Base-by-base conservation (phyloP, 208 protist genomes). In the Herpetomonas samuelpessoai region DNA sequence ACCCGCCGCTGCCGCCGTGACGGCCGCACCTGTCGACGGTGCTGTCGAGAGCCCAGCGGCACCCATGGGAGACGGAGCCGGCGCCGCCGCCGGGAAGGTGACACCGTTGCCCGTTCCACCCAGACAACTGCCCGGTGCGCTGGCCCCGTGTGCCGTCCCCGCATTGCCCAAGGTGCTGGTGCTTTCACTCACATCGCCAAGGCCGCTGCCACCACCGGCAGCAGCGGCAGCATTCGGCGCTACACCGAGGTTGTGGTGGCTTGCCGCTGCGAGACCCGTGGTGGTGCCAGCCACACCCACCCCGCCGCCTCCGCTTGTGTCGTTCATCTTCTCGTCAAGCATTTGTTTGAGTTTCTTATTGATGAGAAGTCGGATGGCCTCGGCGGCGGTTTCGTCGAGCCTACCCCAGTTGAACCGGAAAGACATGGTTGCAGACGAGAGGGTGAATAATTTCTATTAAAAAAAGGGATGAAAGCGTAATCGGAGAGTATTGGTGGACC, bases 381-480 rank as follows among this genome's bases (percentile, higher is more conserved):
- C 76, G 1, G 83, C 77, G 16, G 78, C 75, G 18, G 81, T 90
- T 29, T 86, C 76, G 61, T 94, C 88, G 4, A 94, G 53, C 3
- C 72, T 55, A 18, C 66, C 63, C 88, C 88, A 94, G 58, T 91
- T 83, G 53, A 94, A 89, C 31, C 68, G 61, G 44, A 85, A 77
- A 16, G 68, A 76, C 74, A 85, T 79, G 46, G 14, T 65, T 2
- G n/a, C n/a, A n/a, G n/a, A n/a, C n/a, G n/a, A n/a, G n/a, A n/a
- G n/a, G n/a, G n/a, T n/a, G n/a, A n/a, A n/a, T n/a, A 52, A 44
- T 38, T 22, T 27, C 44, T 28, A 39, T 24, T 51, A 4, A 16
- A 54, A n/a, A 3, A 41, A 56, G 47, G 28, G 55, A 49, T 55
- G 9, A 55, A 62, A 49, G 51, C 22, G 44, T 25, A 51, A 41